Percentiles rank a stretch among this genome's conserved stretches.
Conservation (phyloP, 140 eudicot genomes). For the Ambrosia hybrid region DNA sequence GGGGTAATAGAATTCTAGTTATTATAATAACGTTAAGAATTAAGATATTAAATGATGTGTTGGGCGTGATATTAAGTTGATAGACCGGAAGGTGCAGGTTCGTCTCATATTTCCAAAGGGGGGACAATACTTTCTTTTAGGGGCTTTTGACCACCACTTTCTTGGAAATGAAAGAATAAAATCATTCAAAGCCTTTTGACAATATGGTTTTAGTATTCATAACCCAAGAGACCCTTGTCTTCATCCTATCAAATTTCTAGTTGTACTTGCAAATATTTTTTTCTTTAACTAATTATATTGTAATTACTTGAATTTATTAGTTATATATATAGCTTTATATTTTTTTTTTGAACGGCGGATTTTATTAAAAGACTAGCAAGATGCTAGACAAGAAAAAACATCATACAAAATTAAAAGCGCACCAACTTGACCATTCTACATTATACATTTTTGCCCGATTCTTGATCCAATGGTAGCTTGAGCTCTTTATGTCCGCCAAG, state of each 20-base stretch:
- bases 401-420: too few species aligned
- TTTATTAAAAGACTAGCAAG: too few species aligned
- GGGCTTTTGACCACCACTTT: constrained; percentile 46
- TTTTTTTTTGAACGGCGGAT: too few species aligned
- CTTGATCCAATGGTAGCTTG: too few species aligned
- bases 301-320: too few species aligned
- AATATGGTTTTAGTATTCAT: constrained; percentile 31
- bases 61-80: constrained; percentile 41
- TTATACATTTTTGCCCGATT: too few species aligned
- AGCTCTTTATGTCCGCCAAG: too few species aligned
- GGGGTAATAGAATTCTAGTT: too few species aligned
- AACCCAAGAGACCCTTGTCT: constrained; percentile 31
- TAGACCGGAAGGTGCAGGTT: constrained; percentile 26
- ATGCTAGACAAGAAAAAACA: too few species aligned
- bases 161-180: constrained; percentile 71
- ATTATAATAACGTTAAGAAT: background rate
- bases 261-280: background rate
- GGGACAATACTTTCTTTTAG: constrained; percentile 28
- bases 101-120: constrained; percentile 30
- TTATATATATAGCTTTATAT: too few species aligned
- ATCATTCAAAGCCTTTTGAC: constrained; percentile 24
- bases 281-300: too few species aligned
- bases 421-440: too few species aligned
- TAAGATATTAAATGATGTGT: constrained; percentile 23
- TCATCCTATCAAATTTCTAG: background rate